Percentiles rank a stretch among this genome's conserved stretches.
Evolutionary conservation across 2,329 filamentous ascomycete genomes (phyloP).

Genomic region (Byssoonygena ceratinophila): DNA sequence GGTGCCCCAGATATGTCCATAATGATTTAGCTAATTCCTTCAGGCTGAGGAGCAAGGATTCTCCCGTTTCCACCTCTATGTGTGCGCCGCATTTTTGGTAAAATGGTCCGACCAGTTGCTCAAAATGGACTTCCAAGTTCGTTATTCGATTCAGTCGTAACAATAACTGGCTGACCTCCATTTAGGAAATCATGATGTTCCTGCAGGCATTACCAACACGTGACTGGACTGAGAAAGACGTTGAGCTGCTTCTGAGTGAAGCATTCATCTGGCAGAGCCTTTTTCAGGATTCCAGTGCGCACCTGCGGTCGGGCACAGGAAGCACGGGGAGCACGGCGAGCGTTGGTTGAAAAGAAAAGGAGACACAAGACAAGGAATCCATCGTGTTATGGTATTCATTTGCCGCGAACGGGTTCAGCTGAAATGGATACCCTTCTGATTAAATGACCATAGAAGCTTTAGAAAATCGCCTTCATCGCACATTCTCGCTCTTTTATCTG

Average conservation of each 20-base stretch:
- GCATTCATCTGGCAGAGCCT: constrained; percentile 98
- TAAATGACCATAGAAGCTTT: constrained; percentile 70
- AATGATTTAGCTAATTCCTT: constrained; percentile 17
- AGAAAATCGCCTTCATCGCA: constrained; percentile 92
- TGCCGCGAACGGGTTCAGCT: constrained; percentile 40
- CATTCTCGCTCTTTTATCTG: constrained; percentile 70
- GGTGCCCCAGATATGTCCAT: constrained; percentile 22
- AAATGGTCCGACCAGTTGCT: constrained; percentile 95
- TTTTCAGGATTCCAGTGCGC: constrained; percentile 87
- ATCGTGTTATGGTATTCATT: constrained; percentile 54
- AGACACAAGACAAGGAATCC: constrained; percentile 45
- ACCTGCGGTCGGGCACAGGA: constrained; percentile 46
- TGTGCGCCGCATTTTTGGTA: constrained; percentile 92
- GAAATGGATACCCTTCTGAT: constrained; percentile 88
- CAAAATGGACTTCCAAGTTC: constrained; percentile 83
- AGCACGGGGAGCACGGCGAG: constrained; percentile 25
- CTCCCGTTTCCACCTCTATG: constrained; percentile 95
- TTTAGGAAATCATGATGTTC: constrained; percentile 98
- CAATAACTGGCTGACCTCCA: neutral
- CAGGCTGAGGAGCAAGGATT: constrained; percentile 98
- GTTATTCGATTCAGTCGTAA: constrained; percentile 9
- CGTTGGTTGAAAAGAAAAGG: constrained; percentile 43
- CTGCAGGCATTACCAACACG: constrained; percentile 86
- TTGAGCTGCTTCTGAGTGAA: constrained; percentile 87
- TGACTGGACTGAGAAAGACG: constrained; percentile 95